Conservation (phyloP, 805 yeast genomes). For the Lipomyces anomalus region DNA sequence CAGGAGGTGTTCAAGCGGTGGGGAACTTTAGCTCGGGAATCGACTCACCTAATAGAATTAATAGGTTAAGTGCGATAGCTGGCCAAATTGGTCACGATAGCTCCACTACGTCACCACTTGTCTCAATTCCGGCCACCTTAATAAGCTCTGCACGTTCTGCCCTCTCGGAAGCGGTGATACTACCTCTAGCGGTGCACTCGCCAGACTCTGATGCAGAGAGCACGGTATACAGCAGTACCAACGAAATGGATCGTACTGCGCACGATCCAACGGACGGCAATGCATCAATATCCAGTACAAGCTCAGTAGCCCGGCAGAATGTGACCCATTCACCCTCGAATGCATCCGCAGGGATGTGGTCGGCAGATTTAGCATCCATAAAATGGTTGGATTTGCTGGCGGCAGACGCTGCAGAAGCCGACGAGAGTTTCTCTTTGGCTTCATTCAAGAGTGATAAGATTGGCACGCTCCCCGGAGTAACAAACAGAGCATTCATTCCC, state of each 20-base stretch:
- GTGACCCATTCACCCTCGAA: too few species aligned
- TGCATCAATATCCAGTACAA: neutral
- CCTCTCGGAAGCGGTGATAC: neutral
- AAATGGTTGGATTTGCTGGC: neutral
- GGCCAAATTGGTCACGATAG: too few species aligned
- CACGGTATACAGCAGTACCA: neutral
- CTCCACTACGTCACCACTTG: too few species aligned
- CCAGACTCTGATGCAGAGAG: neutral
- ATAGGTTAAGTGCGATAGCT: too few species aligned
- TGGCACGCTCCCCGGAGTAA: neutral
- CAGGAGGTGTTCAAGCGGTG: too few species aligned
- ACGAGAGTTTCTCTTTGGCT: neutral
- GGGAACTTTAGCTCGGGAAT: too few species aligned
- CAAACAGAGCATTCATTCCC: too few species aligned
- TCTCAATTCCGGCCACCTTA: too few species aligned
- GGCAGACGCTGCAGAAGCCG: neutral
- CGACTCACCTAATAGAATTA: too few species aligned
- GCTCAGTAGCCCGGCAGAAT: neutral
- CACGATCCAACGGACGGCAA: neutral
- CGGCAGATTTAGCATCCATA: neutral
- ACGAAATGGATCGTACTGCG: neutral
- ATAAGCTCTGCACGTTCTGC: too few species aligned
- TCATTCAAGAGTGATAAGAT: neutral
- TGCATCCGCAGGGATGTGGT: neutral
- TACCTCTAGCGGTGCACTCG: neutral